Conservation (phyloP, 208 protist genomes). For the Crithidia bombi region DNA sequence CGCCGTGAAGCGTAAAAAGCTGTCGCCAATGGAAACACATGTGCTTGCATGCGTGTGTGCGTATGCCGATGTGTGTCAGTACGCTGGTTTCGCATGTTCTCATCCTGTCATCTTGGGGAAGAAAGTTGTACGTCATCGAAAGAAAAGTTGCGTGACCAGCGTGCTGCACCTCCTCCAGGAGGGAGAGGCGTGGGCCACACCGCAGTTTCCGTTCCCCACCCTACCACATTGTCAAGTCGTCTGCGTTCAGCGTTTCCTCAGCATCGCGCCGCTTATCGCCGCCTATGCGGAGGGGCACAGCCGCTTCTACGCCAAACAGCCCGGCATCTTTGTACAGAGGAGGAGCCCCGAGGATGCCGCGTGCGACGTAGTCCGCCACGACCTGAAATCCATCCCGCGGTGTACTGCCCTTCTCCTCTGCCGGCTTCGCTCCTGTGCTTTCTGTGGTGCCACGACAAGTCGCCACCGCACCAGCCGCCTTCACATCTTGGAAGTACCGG, state of each 20-base stretch:
- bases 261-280: slow-evolving; percentile 4
- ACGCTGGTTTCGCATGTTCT: no score
- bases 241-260: not conserved
- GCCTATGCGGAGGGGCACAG: slow-evolving; percentile 1
- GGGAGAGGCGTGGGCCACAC: not conserved
- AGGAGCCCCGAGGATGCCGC: slow-evolving; percentile 17
- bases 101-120: no score
- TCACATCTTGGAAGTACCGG: slow-evolving; percentile 29
- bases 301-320: slow-evolving; percentile 4
- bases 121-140: no score
- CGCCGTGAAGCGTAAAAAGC: no score
- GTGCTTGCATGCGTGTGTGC: no score
- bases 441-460: not conserved
- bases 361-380: slow-evolving; percentile 92
- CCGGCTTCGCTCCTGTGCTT: not conserved
- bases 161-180: not conserved
- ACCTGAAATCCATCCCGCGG: slow-evolving; percentile 83
- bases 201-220: no score
- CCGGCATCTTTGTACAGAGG: slow-evolving; percentile 22
- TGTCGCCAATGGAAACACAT: no score
- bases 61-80: no score
- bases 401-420: not conserved
- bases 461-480: not conserved
- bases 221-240: slow-evolving; percentile 25
- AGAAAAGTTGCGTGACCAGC: not conserved